A percentile compares a stretch with the other conserved stretches of the same genome.
phyloP scores from a whole-genome alignment of 139 green algal genomes.

The Prasinococcaceae sp. region DNA sequence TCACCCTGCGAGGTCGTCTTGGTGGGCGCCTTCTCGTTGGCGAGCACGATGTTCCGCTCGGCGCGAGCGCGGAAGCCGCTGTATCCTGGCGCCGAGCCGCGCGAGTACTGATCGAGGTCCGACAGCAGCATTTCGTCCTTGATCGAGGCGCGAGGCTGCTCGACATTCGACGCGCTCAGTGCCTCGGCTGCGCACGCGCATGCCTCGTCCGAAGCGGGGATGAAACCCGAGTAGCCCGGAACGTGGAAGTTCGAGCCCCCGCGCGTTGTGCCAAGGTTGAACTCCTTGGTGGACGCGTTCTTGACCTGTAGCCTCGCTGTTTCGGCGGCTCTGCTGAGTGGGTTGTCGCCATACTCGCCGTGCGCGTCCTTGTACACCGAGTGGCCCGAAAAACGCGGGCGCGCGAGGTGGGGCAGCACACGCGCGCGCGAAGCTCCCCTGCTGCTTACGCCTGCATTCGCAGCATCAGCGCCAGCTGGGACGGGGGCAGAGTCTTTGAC shows the following conservation, averaged over 20 bases:
- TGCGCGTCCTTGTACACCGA: conserved; percentile 10
- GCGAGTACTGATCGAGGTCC: conserved; percentile 40
- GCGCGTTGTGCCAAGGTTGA: conserved; percentile 35
- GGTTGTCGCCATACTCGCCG: conserved; percentile 10
- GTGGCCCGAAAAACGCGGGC: background rate
- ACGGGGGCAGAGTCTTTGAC: too few species aligned
- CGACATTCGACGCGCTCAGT: too few species aligned
- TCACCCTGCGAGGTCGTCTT: conserved; percentile 30
- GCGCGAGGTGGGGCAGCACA: too few species aligned
- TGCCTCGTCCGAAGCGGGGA: too few species aligned
- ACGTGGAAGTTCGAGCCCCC: conserved; percentile 23
- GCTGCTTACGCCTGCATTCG: too few species aligned
- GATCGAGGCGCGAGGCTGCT: too few species aligned
- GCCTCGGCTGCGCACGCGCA: too few species aligned
- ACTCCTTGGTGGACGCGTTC: background rate
- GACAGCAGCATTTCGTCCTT: too few species aligned
- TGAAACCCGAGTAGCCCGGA: conserved; percentile 42
- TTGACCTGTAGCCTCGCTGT: background rate
- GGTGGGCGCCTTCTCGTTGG: conserved; percentile 26
- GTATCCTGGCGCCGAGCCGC: conserved; percentile 32
- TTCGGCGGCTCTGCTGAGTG: too few species aligned
- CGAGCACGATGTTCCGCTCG: conserved; percentile 8
- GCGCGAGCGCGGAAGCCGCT: conserved; percentile 25
- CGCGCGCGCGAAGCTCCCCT: too few species aligned
- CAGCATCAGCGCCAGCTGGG: too few species aligned